These are phyloP conservation scores for Edaphochlamys debaryana DNA, from an alignment of 139 green algal genomes.

Conservation along the genomic window DNA sequence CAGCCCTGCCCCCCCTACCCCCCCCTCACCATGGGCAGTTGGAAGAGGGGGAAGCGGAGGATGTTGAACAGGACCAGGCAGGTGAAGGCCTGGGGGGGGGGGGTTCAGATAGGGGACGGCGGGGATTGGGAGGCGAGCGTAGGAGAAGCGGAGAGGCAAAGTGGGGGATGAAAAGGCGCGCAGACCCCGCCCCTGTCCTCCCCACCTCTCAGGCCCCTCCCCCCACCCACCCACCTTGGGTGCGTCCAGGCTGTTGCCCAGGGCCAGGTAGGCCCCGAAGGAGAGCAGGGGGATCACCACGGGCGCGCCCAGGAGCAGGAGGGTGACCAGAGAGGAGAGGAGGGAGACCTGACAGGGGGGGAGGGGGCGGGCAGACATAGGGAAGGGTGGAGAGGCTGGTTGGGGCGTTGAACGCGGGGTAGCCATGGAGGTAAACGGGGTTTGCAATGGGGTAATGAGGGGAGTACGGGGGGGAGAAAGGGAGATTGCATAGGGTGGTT, in stretches of 20 bases:
- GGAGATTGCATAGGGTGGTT: no score
- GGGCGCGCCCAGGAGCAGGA: conserved; percentile 60
- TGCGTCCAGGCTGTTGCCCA: conserved; percentile 59
- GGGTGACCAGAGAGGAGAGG: conserved; percentile 51
- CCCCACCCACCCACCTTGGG: conserved; percentile 22
- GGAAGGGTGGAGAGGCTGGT: no score
- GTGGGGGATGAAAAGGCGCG: no score
- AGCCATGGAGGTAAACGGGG: no score
- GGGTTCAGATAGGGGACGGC: background rate
- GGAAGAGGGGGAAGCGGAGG: conserved; percentile 65
- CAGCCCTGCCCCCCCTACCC: no score
- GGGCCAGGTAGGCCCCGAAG: conserved; percentile 62
- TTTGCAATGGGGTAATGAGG: no score
- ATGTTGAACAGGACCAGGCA: conserved; percentile 63
- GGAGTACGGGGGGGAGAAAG: no score
- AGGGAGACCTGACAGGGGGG: no score
- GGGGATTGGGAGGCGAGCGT: background rate
- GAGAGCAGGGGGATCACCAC: conserved; percentile 61
- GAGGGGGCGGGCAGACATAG: no score
- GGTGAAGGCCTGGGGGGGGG: conserved; percentile 65
- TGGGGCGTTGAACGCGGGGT: no score
- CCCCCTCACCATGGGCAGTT: conserved; percentile 56
- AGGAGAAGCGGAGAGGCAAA: background rate
- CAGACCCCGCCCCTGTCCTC: background rate
- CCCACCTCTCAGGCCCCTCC: background rate